Percentiles rank a stretch among this genome's conserved stretches.
phyloP scores from a whole-genome alignment of 495 filamentous ascomycete genomes.

The Parathielavia appendiculata region DNA sequence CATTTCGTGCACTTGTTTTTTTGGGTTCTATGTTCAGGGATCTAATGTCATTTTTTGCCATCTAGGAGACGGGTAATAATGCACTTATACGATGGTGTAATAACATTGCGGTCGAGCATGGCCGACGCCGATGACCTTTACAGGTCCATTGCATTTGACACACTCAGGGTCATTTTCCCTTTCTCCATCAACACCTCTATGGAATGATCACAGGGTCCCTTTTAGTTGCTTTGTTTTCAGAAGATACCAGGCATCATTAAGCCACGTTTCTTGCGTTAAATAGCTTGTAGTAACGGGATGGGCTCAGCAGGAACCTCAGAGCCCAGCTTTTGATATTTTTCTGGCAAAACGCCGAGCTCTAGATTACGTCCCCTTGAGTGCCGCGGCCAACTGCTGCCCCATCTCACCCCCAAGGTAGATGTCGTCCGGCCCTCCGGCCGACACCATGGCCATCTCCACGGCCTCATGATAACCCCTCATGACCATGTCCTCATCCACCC shows the following conservation, averaged over 20 bases:
- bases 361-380: slow-evolving; percentile 40
- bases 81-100: slow-evolving; percentile 5
- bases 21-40: slow-evolving; percentile 7
- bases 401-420: slow-evolving; percentile 69
- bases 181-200: too few species aligned
- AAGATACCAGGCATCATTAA: too few species aligned
- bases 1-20: not conserved
- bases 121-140: not conserved
- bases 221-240: too few species aligned
- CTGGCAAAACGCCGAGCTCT: not conserved
- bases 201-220: too few species aligned
- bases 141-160: not conserved
- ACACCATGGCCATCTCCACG: slow-evolving; percentile 62
- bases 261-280: too few species aligned
- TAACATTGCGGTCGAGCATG: not conserved
- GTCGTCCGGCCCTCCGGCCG: slow-evolving; percentile 44
- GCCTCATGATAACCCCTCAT: slow-evolving; percentile 74
- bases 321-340: not conserved
- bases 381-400: slow-evolving; percentile 59
- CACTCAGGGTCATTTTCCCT: not conserved
- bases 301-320: too few species aligned
- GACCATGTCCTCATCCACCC: slow-evolving; percentile 90
- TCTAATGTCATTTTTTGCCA: slow-evolving; percentile 8
- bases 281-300: too few species aligned
- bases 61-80: slow-evolving; percentile 21